A percentile compares a stretch with the other conserved stretches of the same genome.
These are phyloP conservation scores for Fusarium mundagurra DNA, from an alignment of 2,329 filamentous ascomycete genomes.

Conservation along the genomic window DNA sequence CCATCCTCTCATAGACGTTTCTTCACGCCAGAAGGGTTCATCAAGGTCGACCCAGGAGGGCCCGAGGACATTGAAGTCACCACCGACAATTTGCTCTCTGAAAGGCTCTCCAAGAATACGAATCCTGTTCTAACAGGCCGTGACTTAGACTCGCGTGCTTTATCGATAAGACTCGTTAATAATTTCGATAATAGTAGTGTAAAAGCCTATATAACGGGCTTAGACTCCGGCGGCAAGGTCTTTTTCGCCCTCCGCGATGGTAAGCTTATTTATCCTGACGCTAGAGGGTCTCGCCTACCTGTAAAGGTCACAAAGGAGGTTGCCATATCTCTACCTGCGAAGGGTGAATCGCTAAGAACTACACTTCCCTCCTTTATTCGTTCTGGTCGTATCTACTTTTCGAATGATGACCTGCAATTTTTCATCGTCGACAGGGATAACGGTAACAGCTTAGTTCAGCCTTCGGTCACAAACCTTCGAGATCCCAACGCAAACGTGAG, in stretches of 20 bases:
- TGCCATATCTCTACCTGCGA: background rate
- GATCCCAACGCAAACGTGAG: conserved; percentile 55
- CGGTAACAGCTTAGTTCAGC: conserved; percentile 56
- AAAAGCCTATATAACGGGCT: background rate
- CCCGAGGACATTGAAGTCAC: background rate
- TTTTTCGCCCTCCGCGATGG: background rate
- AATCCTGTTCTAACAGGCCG: background rate
- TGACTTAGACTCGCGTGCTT: background rate
- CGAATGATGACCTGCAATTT: conserved; percentile 54
- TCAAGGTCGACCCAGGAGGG: background rate
- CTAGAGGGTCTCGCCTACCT: background rate
- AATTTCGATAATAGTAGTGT: background rate
- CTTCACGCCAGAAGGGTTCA: background rate
- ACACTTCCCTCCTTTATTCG: conserved; percentile 51
- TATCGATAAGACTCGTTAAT: background rate
- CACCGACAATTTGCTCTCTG: background rate
- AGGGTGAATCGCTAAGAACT: background rate
- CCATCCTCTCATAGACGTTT: background rate
- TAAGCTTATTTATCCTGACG: background rate
- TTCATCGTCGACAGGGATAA: conserved; percentile 48
- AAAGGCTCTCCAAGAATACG: background rate
- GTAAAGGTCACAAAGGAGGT: background rate
- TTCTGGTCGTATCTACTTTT: conserved; percentile 57
- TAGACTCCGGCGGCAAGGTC: background rate
- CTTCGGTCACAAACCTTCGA: conserved; percentile 53